Evolutionary conservation across 2,329 filamentous ascomycete species (phyloP).

Genomic region (Lomentospora prolificans): DNA sequence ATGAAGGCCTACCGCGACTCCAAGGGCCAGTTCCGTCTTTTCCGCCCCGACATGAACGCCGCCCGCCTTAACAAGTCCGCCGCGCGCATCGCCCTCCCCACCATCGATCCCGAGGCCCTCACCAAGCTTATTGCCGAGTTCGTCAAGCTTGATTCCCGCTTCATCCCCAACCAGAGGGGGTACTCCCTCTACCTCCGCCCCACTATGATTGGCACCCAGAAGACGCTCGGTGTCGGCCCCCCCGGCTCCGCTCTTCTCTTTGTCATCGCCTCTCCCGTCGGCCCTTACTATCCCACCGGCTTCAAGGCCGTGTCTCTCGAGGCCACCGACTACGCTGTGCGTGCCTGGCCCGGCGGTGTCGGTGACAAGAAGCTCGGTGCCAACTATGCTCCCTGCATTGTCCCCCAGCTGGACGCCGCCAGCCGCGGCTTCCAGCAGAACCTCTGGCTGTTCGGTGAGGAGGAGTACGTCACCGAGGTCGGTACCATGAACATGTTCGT

Average conservation of each 20-base stretch:
- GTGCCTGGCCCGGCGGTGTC: conserved; percentile 94
- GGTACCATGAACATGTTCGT: conserved; percentile 99
- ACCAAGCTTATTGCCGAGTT: conserved; percentile 76
- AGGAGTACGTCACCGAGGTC: conserved; percentile 93
- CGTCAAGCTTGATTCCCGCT: conserved; percentile 71
- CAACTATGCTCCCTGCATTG: conserved; percentile 97
- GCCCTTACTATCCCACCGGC: conserved; percentile 94
- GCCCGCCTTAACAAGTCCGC: conserved; percentile 83
- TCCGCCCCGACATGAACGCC: conserved; percentile 97
- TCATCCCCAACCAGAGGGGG: conserved; percentile 77
- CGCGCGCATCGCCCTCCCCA: conserved; percentile 85
- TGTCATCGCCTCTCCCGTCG: conserved; percentile 91
- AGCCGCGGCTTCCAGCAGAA: conserved; percentile 95
- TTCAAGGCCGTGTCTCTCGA: conserved; percentile 96
- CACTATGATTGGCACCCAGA: conserved; percentile 94
- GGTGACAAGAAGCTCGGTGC: conserved; percentile 97
- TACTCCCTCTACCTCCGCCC: conserved; percentile 95
- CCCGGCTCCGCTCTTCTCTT: conserved; percentile 87
- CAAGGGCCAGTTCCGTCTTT: conserved; percentile 68
- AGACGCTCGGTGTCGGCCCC: conserved; percentile 84
- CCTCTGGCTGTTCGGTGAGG: conserved; percentile 91
- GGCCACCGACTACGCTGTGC: conserved; percentile 91
- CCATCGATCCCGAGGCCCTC: conserved; percentile 63
- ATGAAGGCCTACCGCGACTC: conserved; percentile 98
- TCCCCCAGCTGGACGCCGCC: conserved; percentile 90